Conservation (phyloP, 345 rosid species). For the Boechera stricta region DNA sequence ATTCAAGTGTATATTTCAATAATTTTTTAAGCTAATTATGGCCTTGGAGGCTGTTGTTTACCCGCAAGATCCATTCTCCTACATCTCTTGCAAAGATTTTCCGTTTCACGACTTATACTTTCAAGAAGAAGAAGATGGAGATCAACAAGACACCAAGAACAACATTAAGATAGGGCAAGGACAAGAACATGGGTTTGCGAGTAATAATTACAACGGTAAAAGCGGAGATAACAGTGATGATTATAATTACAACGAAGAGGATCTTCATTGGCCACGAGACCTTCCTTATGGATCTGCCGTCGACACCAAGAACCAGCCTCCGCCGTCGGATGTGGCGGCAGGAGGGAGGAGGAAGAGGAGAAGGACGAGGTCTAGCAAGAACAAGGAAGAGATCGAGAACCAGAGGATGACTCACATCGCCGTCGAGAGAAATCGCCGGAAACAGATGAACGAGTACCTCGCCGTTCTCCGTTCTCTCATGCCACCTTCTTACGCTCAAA, state of each 20-base stretch:
- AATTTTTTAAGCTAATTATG: constrained; percentile 48
- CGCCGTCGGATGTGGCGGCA: constrained; percentile 28
- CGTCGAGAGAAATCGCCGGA: constrained; percentile 95
- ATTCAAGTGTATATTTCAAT: constrained; percentile 17
- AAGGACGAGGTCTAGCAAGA: constrained; percentile 67
- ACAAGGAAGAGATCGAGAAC: constrained; percentile 87
- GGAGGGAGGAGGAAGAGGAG: constrained; percentile 61
- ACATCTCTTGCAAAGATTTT: constrained; percentile 52
- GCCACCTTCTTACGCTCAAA: constrained; percentile 93
- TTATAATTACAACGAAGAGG: constrained; percentile 33
- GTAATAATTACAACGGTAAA: constrained; percentile 28
- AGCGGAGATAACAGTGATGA: constrained; percentile 24
- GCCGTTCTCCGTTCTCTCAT: constrained; percentile 79
- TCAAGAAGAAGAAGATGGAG: constrained; percentile 48
- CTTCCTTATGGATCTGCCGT: constrained; percentile 39
- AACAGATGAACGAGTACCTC: constrained; percentile 92
- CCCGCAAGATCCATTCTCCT: constrained; percentile 68
- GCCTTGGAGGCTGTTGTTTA: constrained; percentile 74
- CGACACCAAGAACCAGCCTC: constrained; percentile 29
- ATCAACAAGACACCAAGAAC: constrained; percentile 43
- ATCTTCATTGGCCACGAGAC: constrained; percentile 38
- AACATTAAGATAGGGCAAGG: constrained; percentile 45
- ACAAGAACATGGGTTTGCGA: constrained; percentile 28
- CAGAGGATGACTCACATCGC: constrained; percentile 96
- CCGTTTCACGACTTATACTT: constrained; percentile 42